A percentile compares a stretch with the other conserved stretches of the same genome.
Evolutionary conservation across 2,329 filamentous ascomycete species (phyloP).

Genomic region (Fusarium fracticaudum): DNA sequence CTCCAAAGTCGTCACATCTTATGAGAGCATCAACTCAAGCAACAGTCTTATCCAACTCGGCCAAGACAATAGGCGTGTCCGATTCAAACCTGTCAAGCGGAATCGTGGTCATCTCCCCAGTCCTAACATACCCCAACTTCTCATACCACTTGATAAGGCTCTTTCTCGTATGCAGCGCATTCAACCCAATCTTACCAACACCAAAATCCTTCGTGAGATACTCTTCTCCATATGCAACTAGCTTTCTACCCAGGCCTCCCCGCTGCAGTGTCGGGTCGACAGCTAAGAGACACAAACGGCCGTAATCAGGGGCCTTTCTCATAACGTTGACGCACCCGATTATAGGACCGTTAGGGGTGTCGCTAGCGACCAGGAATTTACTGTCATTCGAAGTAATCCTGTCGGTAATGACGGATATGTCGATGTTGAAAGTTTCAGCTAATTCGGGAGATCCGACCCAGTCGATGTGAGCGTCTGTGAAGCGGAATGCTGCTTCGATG

Average conservation of each 20-base stretch:
- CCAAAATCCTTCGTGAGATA: slow-evolving; percentile 45
- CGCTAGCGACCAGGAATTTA: slow-evolving; percentile 44
- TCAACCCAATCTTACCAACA: slow-evolving; percentile 42
- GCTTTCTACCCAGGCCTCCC: slow-evolving; percentile 46
- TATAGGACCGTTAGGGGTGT: slow-evolving; percentile 14
- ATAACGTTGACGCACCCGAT: slow-evolving; percentile 45
- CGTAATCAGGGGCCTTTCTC: slow-evolving; percentile 37
- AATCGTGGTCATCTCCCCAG: slow-evolving; percentile 48
- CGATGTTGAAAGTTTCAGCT: slow-evolving; percentile 75
- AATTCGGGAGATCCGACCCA: slow-evolving; percentile 57
- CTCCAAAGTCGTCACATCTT: neutral
- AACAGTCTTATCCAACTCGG: slow-evolving; percentile 48
- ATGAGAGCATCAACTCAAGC: neutral
- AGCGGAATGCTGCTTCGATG: slow-evolving; percentile 53
- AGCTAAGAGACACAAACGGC: slow-evolving; percentile 48
- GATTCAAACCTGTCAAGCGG: slow-evolving; percentile 36
- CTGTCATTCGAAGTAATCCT: slow-evolving; percentile 49
- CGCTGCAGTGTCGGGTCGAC: slow-evolving; percentile 46
- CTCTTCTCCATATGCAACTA: slow-evolving; percentile 46
- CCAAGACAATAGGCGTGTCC: slow-evolving; percentile 45
- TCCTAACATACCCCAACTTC: slow-evolving; percentile 47
- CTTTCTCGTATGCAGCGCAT: slow-evolving; percentile 48
- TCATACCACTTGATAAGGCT: slow-evolving; percentile 50
- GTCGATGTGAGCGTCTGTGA: slow-evolving; percentile 48
- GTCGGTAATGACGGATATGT: slow-evolving; percentile 71